Conservation (phyloP, 2,329 filamentous ascomycete genomes). For the Exutisphaerella laricina region DNA sequence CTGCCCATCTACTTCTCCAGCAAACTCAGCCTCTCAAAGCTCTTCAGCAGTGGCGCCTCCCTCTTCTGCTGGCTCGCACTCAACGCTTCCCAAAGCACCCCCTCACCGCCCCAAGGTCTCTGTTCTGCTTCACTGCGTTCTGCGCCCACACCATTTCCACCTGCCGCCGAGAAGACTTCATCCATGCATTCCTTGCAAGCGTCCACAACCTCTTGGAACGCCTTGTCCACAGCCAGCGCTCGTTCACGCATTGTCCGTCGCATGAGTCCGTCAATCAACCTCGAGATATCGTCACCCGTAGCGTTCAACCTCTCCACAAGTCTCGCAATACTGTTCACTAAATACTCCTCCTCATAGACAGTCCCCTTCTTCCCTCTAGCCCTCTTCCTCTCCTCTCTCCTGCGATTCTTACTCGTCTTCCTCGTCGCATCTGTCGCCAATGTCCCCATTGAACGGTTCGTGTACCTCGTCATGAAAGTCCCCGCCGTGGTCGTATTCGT, state of each 20-base stretch:
- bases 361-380: slow-evolving; percentile 93
- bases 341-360: slow-evolving; percentile 96
- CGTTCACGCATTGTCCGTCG: slow-evolving; percentile 82
- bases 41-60: slow-evolving; percentile 50
- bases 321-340: slow-evolving; percentile 78
- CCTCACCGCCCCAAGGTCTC: slow-evolving; percentile 39
- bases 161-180: slow-evolving; percentile 57
- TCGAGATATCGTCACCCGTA: slow-evolving; percentile 64
- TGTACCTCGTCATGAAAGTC: slow-evolving; percentile 92
- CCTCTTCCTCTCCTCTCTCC: slow-evolving; percentile 89
- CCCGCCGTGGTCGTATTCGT: slow-evolving; percentile 69
- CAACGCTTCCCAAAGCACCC: slow-evolving; percentile 43
- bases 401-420: slow-evolving; percentile 79
- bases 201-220: slow-evolving; percentile 68
- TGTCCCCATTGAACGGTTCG: slow-evolving; percentile 65
- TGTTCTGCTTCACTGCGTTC: slow-evolving; percentile 1
- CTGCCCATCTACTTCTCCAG: slow-evolving; percentile 32
- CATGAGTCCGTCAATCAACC: slow-evolving; percentile 70
- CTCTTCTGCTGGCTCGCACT: slow-evolving; percentile 32
- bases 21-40: slow-evolving; percentile 43
- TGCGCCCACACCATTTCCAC: neutral
- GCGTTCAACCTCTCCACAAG: slow-evolving; percentile 77
- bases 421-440: slow-evolving; percentile 67
- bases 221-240: slow-evolving; percentile 67
- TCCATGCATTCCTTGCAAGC: slow-evolving; percentile 60